Percentiles rank a stretch among this genome's conserved stretches.
These are phyloP conservation scores for Ascochyta lentis DNA, from an alignment of 2,329 filamentous ascomycete genomes.

Conservation along the genomic window DNA sequence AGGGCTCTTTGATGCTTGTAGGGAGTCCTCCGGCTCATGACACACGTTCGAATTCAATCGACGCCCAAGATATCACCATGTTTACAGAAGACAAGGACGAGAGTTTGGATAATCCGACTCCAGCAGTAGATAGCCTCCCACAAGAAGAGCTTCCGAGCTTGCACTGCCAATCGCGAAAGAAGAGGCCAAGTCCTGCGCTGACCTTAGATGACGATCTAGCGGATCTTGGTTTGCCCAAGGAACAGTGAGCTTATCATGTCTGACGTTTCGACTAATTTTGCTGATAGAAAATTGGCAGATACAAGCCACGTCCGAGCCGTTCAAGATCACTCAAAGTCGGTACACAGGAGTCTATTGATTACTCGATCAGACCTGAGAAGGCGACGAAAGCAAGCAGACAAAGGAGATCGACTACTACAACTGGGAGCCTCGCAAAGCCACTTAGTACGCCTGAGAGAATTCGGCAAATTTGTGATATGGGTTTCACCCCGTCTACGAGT, in stretches of 20 bases:
- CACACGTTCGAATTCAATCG: neutral
- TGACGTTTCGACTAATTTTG: neutral
- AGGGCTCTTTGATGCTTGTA: constrained; percentile 8
- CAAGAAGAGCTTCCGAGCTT: neutral
- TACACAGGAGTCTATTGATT: constrained; percentile 34
- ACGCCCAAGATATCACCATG: neutral
- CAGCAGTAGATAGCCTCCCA: neutral
- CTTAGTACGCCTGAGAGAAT: constrained; percentile 38
- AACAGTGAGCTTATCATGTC: constrained; percentile 26
- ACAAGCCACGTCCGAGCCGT: constrained; percentile 46
- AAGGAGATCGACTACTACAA: constrained; percentile 29
- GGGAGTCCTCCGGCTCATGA: constrained; percentile 16
- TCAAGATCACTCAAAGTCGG: constrained; percentile 41
- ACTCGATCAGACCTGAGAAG: constrained; percentile 40
- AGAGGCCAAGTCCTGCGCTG: neutral
- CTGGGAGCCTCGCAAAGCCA: constrained; percentile 6
- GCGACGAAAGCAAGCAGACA: constrained; percentile 29
- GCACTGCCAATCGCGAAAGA: constrained; percentile 6
- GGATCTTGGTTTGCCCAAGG: constrained; percentile 34
- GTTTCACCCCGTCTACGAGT: constrained; percentile 43
- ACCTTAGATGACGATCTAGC: constrained; percentile 36
- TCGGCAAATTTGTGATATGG: constrained; percentile 45
- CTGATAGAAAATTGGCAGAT: constrained; percentile 1
- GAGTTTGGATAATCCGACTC: neutral
- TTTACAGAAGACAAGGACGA: neutral